These are phyloP conservation scores for Fusarium bulbicola DNA, from an alignment of 2,329 filamentous ascomycete species.

Conservation along the genomic window DNA sequence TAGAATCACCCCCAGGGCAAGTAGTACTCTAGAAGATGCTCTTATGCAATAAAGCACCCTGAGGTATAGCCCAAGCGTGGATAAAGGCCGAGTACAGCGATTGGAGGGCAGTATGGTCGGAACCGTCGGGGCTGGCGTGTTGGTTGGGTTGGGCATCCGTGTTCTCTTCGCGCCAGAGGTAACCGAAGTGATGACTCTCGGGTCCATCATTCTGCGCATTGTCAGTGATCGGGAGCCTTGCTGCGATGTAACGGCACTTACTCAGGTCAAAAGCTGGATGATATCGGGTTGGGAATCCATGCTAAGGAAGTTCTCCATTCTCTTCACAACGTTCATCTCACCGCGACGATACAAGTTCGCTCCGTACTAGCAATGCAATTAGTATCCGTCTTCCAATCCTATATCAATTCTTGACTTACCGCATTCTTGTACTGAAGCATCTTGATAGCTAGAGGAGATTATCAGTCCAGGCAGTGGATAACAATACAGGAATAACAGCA, in stretches of 20 bases:
- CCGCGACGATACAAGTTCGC: neutral
- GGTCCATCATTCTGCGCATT: neutral
- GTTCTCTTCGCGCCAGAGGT: neutral
- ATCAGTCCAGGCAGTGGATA: neutral
- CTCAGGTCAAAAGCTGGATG: neutral
- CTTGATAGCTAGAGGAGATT: neutral
- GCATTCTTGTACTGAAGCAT: neutral
- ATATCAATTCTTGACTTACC: neutral
- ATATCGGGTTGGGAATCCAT: neutral
- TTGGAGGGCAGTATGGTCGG: neutral
- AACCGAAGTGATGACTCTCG: neutral
- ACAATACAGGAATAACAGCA: neutral
- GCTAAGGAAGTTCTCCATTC: neutral
- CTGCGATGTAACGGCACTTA: neutral
- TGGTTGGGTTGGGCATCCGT: neutral
- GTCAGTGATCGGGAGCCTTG: neutral
- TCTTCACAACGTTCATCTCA: neutral
- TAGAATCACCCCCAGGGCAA: neutral
- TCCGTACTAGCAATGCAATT: neutral
- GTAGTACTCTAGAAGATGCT: neutral
- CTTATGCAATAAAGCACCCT: neutral
- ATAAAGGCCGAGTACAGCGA: neutral
- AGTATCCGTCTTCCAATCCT: neutral
- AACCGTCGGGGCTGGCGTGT: neutral
- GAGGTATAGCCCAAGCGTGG: neutral